phyloP scores from a whole-genome alignment of 2,329 filamentous ascomycete genomes.

The Dryadomyces sulphureus region DNA sequence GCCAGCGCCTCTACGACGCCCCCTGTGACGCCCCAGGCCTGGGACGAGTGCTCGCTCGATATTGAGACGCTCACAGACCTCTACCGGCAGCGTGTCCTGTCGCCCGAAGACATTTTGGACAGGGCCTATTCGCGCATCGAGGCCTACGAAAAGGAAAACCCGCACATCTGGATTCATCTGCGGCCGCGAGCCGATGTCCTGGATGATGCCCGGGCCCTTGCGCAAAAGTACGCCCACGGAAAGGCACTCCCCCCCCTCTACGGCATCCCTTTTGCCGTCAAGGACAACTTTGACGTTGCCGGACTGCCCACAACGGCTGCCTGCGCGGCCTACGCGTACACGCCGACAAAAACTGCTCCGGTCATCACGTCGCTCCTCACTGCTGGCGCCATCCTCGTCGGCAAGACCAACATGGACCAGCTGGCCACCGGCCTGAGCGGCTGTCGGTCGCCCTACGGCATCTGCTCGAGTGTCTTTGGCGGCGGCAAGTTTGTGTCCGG shows the following conservation, averaged over 20 bases:
- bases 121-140: constrained; percentile 26
- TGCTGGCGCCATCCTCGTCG: constrained; percentile 31
- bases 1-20: constrained; percentile 5
- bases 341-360: constrained; percentile 27
- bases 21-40: no score
- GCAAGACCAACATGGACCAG: constrained; percentile 46
- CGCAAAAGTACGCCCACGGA: constrained; percentile 16
- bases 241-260: constrained; percentile 33
- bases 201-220: constrained; percentile 16
- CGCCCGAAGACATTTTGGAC: constrained; percentile 4
- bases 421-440: constrained; percentile 44
- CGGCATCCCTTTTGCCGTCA: constrained; percentile 40
- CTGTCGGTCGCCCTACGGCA: constrained; percentile 24
- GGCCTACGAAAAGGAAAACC: constrained; percentile 28
- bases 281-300: constrained; percentile 39
- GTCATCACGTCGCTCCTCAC: constrained; percentile 15
- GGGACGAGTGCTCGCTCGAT: constrained; percentile 3
- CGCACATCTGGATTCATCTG: constrained; percentile 36
- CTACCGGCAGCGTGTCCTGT: constrained; percentile 3
- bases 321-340: constrained; percentile 32
- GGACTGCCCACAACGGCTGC: constrained; percentile 34
- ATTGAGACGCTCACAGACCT: constrained; percentile 4
- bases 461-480: constrained; percentile 30
- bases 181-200: constrained; percentile 23
- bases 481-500: constrained; percentile 24